These are phyloP conservation scores for Apium graveolens DNA, from an alignment of 129 eudicot species.

Conservation along the genomic window DNA sequence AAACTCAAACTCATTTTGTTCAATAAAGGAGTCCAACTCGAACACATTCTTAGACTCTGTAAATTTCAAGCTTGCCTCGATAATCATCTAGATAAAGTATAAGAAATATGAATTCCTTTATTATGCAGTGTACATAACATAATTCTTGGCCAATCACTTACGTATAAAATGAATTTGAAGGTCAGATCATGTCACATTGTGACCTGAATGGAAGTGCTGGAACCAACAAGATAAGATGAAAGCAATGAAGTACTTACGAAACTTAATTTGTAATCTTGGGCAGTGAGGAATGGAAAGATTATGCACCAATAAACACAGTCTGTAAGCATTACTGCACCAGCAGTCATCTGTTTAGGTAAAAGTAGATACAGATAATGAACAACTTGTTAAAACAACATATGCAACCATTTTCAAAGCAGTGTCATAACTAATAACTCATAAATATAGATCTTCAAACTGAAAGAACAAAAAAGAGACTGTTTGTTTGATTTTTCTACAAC, in stretches of 20 bases:
- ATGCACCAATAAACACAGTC: slow-evolving; percentile 68
- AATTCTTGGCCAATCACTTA: background rate
- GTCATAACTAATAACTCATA: background rate
- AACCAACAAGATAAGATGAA: background rate
- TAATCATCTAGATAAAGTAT: background rate
- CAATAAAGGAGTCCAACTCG: background rate
- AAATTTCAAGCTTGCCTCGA: background rate
- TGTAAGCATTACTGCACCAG: slow-evolving; percentile 80
- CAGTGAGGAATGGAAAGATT: slow-evolving; percentile 65
- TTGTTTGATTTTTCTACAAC: background rate
- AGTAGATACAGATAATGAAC: slow-evolving; percentile 2
- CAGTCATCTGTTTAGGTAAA: slow-evolving; percentile 50
- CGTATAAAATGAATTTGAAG: background rate
- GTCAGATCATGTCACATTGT: background rate
- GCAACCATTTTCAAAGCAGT: background rate
- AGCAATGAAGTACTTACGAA: slow-evolving; percentile 40
- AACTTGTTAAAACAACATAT: background rate
- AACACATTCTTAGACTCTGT: background rate
- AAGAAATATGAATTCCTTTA: background rate
- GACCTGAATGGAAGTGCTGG: background rate
- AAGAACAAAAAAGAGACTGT: background rate
- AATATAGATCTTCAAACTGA: background rate
- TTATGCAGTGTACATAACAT: background rate
- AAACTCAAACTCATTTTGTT: too few species aligned
- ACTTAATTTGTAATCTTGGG: slow-evolving; percentile 47